These are phyloP conservation scores for Cyclostephanos tholiformis DNA, from an alignment of 108 stramenopile genomes.

Conservation along the genomic window DNA sequence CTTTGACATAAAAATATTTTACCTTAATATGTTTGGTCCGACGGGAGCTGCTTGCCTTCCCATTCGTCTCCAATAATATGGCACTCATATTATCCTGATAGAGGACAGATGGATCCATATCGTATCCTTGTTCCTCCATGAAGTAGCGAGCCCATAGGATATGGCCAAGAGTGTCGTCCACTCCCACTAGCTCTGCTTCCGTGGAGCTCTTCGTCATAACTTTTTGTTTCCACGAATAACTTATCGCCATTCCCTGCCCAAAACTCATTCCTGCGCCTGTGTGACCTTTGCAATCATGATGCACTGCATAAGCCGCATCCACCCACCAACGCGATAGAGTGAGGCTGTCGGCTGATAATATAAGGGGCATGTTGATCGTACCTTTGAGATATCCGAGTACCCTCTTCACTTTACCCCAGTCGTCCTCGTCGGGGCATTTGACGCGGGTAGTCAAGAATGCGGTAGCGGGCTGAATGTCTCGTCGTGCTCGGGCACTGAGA, in stretches of 20 bases:
- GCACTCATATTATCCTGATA: neutral
- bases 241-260: neutral
- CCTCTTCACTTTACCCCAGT: neutral
- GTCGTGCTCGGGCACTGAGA: neutral
- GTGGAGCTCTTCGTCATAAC: neutral
- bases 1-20: neutral
- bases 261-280: neutral
- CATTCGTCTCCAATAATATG: neutral
- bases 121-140: neutral
- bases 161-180: neutral
- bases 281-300: neutral
- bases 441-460: neutral
- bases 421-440: neutral
- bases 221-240: neutral
- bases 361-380: neutral
- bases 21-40: neutral
- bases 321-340: neutral
- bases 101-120: neutral
- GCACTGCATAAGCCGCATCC: neutral
- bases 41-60: neutral
- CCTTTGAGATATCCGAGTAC: neutral
- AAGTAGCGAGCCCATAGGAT: neutral
- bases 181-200: neutral
- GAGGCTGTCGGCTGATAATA: neutral
- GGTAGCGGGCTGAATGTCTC: conserved; percentile 5